A percentile compares a stretch with the other conserved stretches of the same genome.
phyloP scores from a whole-genome alignment of 306 rosid genomes.

The Albizia julibrissin region DNA sequence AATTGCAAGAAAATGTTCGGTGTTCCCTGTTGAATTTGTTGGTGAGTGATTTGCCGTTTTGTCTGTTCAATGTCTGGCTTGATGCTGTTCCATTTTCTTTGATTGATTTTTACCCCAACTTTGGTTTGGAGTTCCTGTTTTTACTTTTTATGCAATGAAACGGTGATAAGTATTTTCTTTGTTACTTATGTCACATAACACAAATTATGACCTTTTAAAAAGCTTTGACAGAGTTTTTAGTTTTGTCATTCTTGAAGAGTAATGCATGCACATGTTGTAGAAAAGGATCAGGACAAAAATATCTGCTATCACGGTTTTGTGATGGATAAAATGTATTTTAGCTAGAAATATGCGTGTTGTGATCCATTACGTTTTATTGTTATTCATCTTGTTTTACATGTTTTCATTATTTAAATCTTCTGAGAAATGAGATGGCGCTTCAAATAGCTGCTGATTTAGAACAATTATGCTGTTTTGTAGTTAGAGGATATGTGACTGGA shows the following conservation, averaged over 20 bases:
- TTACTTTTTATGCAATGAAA: neutral
- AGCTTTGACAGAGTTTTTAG: neutral
- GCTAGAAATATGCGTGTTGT: neutral
- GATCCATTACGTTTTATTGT: conserved; percentile 1
- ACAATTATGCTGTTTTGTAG: conserved; percentile 45
- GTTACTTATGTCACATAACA: neutral
- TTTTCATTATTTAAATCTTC: conserved; percentile 10
- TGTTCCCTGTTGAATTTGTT: conserved; percentile 95
- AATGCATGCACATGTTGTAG: neutral
- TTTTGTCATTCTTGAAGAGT: neutral
- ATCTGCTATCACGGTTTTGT: neutral
- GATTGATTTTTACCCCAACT: neutral
- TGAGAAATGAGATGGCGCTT: neutral
- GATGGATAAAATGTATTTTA: neutral
- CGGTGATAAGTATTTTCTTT: neutral
- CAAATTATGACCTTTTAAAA: neutral
- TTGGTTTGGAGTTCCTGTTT: neutral
- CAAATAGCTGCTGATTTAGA: conserved; percentile 28
- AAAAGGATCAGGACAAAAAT: neutral
- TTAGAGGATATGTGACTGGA: conserved; percentile 96
- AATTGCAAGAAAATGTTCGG: conserved; percentile 89
- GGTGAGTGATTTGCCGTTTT: conserved; percentile 54
- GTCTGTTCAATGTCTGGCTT: neutral
- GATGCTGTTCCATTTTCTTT: neutral
- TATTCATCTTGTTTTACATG: neutral